A percentile compares a stretch with the other conserved stretches of the same genome.
Evolutionary conservation across 352 stramenopile genomes (phyloP).

Genomic region (Phytophthora capsici): DNA sequence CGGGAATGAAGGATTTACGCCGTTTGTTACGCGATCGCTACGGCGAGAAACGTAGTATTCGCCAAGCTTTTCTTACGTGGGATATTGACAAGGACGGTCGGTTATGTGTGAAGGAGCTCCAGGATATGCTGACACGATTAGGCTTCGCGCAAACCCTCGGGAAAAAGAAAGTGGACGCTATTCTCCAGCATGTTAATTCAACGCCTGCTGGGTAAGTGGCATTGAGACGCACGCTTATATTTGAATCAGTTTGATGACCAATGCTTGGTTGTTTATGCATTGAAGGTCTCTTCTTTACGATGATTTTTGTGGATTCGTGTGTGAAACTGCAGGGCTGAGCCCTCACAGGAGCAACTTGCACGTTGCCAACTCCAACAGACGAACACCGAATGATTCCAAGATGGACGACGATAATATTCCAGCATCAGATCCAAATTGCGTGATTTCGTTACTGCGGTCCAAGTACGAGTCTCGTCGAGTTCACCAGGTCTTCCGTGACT

Average conservation of each 20-base stretch:
- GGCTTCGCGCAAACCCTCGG: slow-evolving; percentile 47
- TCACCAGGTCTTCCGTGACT: slow-evolving; percentile 62
- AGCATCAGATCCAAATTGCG: slow-evolving; percentile 40
- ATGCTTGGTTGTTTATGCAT: background rate
- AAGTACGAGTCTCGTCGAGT: slow-evolving; percentile 56
- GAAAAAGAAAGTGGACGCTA: slow-evolving; percentile 38
- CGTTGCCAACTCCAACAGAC: background rate
- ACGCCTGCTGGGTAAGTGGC: slow-evolving; percentile 39
- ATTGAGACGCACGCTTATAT: background rate
- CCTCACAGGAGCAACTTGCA: background rate
- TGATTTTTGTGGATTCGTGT: slow-evolving; percentile 55
- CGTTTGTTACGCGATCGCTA: slow-evolving; percentile 60
- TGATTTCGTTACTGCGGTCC: slow-evolving; percentile 50
- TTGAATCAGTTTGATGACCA: slow-evolving; percentile 1
- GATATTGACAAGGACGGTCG: slow-evolving; percentile 62
- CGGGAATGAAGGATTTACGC: slow-evolving; percentile 44
- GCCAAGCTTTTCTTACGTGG: slow-evolving; percentile 64
- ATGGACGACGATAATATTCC: slow-evolving; percentile 19
- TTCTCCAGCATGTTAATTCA: slow-evolving; percentile 46
- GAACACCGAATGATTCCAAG: background rate
- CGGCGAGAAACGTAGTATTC: slow-evolving; percentile 61
- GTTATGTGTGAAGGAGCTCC: slow-evolving; percentile 44
- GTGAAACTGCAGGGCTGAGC: slow-evolving; percentile 8
- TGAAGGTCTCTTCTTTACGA: slow-evolving; percentile 52
- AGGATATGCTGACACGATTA: slow-evolving; percentile 50